These are phyloP conservation scores for Choanephora cucurbitarum DNA, from an alignment of 371 early-diverging fungal species.

Conservation along the genomic window DNA sequence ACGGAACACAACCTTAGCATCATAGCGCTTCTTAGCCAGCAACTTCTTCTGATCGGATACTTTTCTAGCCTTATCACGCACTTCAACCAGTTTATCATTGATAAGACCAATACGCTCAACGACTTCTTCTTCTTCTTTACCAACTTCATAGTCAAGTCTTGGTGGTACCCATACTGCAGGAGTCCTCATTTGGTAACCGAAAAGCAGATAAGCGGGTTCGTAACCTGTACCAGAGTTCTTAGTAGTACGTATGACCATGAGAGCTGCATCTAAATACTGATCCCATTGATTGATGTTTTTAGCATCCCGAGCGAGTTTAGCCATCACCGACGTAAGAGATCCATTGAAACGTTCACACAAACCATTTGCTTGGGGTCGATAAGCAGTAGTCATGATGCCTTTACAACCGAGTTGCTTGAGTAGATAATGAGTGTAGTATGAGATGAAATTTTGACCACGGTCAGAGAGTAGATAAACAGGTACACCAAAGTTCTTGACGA, in stretches of 20 bases:
- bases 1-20: background rate
- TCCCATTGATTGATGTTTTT: slow-evolving; percentile 9
- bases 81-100: background rate
- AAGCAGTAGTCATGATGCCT: slow-evolving; percentile 25
- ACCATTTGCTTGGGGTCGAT: slow-evolving; percentile 35
- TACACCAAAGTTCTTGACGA: slow-evolving; percentile 13
- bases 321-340: slow-evolving; percentile 2
- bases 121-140: slow-evolving; percentile 14
- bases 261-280: slow-evolving; percentile 5
- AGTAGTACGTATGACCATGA: slow-evolving; percentile 17
- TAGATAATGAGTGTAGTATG: slow-evolving; percentile 5
- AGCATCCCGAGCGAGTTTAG: slow-evolving; percentile 11
- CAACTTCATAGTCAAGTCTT: slow-evolving; percentile 14
- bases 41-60: background rate
- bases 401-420: slow-evolving; percentile 16
- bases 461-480: slow-evolving; percentile 20
- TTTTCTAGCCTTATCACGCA: background rate
- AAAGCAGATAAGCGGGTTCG: slow-evolving; percentile 17
- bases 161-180: slow-evolving; percentile 26
- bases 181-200: slow-evolving; percentile 22
- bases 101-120: background rate
- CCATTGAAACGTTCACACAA: slow-evolving; percentile 38
- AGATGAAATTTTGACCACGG: slow-evolving; percentile 27
- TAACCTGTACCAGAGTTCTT: slow-evolving; percentile 18
- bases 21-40: slow-evolving; percentile 8